A percentile compares a stretch with the other conserved stretches of the same genome.
These are phyloP conservation scores for Aspergillus puulaauensis DNA, from an alignment of 2,329 filamentous ascomycete species.

Conservation along the genomic window DNA sequence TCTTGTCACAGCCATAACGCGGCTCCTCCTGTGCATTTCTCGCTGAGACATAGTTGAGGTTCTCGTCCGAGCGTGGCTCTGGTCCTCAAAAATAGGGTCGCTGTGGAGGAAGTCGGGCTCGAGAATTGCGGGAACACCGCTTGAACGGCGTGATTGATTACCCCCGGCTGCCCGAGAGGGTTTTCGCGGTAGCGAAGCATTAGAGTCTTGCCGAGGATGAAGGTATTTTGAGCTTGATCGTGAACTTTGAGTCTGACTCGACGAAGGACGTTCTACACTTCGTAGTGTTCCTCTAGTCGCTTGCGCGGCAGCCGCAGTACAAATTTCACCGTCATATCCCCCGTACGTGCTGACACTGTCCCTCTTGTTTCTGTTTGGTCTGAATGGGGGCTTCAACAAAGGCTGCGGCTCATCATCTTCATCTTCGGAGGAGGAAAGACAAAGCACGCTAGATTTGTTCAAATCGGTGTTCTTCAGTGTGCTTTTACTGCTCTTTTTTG, in stretches of 20 bases:
- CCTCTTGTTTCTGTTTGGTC: conserved; percentile 22
- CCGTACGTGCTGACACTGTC: conserved; percentile 42
- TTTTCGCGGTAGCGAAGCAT: conserved; percentile 28
- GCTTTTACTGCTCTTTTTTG: conserved; percentile 40
- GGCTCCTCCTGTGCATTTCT: conserved; percentile 41
- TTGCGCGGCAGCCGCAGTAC: conserved; percentile 40
- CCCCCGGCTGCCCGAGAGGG: conserved; percentile 25
- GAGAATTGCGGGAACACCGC: conserved; percentile 33
- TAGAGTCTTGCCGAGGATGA: conserved; percentile 22
- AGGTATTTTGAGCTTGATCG: conserved; percentile 19
- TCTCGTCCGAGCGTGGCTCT: conserved; percentile 14
- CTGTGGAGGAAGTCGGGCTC: conserved; percentile 30
- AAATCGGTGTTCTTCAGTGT: conserved; percentile 42
- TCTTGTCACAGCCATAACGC: conserved; percentile 53
- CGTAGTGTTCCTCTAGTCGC: conserved; percentile 29
- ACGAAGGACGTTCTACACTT: conserved; percentile 28
- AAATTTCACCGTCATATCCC: conserved; percentile 44
- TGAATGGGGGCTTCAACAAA: conserved; percentile 12
- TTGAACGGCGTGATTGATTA: conserved; percentile 30
- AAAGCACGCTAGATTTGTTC: conserved; percentile 46
- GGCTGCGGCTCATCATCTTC: conserved; percentile 38
- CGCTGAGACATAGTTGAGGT: conserved; percentile 21
- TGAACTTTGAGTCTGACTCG: conserved; percentile 27
- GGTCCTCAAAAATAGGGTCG: conserved; percentile 23
- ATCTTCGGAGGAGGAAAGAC: conserved; percentile 51